Percentiles rank a stretch among this genome's conserved stretches.
Conservation (phyloP, 2,329 filamentous ascomycete genomes). For the Dactylellina leptospora region DNA sequence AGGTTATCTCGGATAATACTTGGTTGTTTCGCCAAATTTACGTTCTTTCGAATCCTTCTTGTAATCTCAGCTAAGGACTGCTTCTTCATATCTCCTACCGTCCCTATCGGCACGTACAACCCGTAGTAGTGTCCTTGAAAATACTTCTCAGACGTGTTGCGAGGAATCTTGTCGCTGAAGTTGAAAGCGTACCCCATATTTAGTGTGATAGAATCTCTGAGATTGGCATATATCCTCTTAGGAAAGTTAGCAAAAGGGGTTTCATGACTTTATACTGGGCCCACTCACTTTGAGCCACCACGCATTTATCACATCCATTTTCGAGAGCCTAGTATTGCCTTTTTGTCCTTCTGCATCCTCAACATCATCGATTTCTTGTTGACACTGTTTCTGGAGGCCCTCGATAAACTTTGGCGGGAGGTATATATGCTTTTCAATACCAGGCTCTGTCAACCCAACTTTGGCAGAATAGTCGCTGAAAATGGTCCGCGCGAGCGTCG, state of each 20-base stretch:
- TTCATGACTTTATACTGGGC: too few species aligned
- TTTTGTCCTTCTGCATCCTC: neutral
- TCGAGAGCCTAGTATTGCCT: constrained; percentile 5
- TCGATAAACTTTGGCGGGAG: constrained; percentile 12
- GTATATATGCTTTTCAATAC: constrained; percentile 36
- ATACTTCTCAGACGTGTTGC: constrained; percentile 10
- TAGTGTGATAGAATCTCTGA: constrained; percentile 14
- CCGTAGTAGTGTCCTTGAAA: constrained; percentile 39
- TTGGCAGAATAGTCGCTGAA: constrained; percentile 18
- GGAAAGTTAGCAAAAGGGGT: too few species aligned
- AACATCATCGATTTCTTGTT: constrained; percentile 12
- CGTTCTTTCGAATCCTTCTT: constrained; percentile 10
- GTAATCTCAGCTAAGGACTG: constrained; percentile 18
- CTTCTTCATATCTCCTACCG: constrained; percentile 23
- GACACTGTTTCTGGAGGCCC: constrained; percentile 22
- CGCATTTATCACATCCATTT: constrained; percentile 26
- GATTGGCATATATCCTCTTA: constrained; percentile 12
- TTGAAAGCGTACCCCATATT: constrained; percentile 39
- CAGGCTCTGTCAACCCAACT: constrained; percentile 3
- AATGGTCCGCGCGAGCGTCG: neutral
- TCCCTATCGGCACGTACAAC: constrained; percentile 25
- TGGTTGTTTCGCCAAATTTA: constrained; percentile 19
- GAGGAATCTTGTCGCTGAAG: constrained; percentile 19
- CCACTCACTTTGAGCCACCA: constrained; percentile 39
- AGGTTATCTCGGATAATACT: constrained; percentile 30